These are phyloP conservation scores for Karstenula rhodostoma DNA, from an alignment of 2,329 filamentous ascomycete genomes.

Conservation along the genomic window DNA sequence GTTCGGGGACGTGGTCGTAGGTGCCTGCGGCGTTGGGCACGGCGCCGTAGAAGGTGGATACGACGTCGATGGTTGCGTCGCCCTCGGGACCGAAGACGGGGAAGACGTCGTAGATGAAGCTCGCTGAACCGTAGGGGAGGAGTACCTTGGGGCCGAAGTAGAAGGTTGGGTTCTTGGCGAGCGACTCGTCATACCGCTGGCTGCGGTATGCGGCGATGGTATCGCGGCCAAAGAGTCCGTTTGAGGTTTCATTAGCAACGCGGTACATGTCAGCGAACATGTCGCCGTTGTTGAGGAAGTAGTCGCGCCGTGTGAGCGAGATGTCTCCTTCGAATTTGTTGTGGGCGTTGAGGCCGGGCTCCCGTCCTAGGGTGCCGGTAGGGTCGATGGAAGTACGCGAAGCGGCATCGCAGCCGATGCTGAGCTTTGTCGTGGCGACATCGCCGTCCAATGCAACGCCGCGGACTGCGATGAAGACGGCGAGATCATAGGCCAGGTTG, in stretches of 20 bases:
- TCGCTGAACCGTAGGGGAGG: slow-evolving; percentile 53
- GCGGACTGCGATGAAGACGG: slow-evolving; percentile 50
- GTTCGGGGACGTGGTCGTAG: slow-evolving; percentile 50
- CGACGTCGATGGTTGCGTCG: slow-evolving; percentile 26
- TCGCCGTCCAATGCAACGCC: slow-evolving; percentile 51
- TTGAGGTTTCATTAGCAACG: slow-evolving; percentile 42
- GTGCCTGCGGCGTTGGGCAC: slow-evolving; percentile 42
- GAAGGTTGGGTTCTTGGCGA: slow-evolving; percentile 51
- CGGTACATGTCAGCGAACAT: slow-evolving; percentile 19
- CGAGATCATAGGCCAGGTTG: slow-evolving; percentile 55
- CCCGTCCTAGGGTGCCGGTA: slow-evolving; percentile 33
- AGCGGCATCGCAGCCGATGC: slow-evolving; percentile 57
- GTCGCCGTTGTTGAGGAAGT: slow-evolving; percentile 16
- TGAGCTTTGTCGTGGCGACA: slow-evolving; percentile 52
- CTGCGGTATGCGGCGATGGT: slow-evolving; percentile 50
- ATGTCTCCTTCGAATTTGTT: slow-evolving; percentile 55
- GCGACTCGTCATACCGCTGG: slow-evolving; percentile 52
- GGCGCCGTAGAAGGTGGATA: slow-evolving; percentile 51
- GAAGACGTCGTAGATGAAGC: slow-evolving; percentile 57
- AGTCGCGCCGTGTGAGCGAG: slow-evolving; percentile 54
- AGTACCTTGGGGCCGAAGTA: slow-evolving; percentile 53
- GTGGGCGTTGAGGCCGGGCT: slow-evolving; percentile 55
- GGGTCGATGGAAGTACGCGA: slow-evolving; percentile 46
- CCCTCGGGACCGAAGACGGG: slow-evolving; percentile 38
- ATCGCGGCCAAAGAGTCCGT: slow-evolving; percentile 49